Conservation (phyloP, 345 rosid species). For the Streptanthus diversifolius region DNA sequence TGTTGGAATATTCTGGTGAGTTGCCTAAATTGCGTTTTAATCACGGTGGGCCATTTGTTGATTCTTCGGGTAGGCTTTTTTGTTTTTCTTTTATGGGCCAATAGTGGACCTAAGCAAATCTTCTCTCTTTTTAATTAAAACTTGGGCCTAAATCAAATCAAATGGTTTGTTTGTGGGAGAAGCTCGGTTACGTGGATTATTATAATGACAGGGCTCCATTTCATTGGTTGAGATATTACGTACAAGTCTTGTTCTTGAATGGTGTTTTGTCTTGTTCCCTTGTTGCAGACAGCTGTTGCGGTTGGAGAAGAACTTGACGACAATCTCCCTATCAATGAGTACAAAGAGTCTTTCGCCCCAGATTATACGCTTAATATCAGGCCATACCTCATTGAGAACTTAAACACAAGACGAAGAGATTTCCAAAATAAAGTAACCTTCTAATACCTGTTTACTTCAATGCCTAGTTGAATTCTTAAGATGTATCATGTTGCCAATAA, state of each 20-base stretch:
- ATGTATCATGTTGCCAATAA: not conserved
- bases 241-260: constrained; percentile 15
- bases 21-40: too few species aligned
- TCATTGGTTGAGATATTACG: too few species aligned
- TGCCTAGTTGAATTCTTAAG: not conserved
- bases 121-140: too few species aligned
- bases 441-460: not conserved
- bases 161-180: too few species aligned
- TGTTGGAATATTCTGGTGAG: too few species aligned
- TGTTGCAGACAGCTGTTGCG: constrained; percentile 62
- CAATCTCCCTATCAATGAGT: not conserved
- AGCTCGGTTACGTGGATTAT: too few species aligned
- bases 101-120: too few species aligned
- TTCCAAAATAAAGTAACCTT: not conserved
- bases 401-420: not conserved
- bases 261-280: not conserved
- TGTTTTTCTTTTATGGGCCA: too few species aligned
- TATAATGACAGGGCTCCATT: too few species aligned
- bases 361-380: not conserved
- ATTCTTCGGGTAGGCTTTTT: too few species aligned
- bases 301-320: constrained; percentile 8
- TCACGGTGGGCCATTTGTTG: too few species aligned
- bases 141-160: too few species aligned
- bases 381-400: not conserved
- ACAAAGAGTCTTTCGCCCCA: not conserved